Conservation (phyloP, 2,329 filamentous ascomycete species). For the Cryphonectria nitschkei region DNA sequence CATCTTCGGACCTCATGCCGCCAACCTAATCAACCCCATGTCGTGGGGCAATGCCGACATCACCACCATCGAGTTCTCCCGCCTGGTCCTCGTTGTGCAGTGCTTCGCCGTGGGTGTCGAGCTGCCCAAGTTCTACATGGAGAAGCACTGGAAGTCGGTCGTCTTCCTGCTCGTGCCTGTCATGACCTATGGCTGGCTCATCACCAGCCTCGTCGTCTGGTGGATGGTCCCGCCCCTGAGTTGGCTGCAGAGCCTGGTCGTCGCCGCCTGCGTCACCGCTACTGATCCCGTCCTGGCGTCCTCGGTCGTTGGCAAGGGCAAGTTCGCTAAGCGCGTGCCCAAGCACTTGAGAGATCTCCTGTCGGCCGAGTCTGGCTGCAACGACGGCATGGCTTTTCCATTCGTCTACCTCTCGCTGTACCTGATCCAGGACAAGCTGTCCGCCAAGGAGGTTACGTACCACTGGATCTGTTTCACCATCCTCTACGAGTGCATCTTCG, state of each 20-base stretch:
- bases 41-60: slow-evolving; percentile 85
- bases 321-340: slow-evolving; percentile 95
- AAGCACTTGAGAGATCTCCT: slow-evolving; percentile 96
- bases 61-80: slow-evolving; percentile 85
- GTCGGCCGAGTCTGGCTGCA: slow-evolving; percentile 96
- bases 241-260: slow-evolving; percentile 87
- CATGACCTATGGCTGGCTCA: slow-evolving; percentile 95
- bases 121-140: slow-evolving; percentile 94
- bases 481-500: slow-evolving; percentile 94
- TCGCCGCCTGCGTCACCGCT: slow-evolving; percentile 92
- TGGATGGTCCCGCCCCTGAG: slow-evolving; percentile 78
- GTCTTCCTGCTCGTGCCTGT: slow-evolving; percentile 86
- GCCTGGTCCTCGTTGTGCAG: slow-evolving; percentile 87
- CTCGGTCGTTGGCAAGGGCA: slow-evolving; percentile 97
- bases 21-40: slow-evolving; percentile 75
- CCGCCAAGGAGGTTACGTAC: slow-evolving; percentile 70
- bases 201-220: slow-evolving; percentile 94
- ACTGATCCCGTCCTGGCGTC: slow-evolving; percentile 97
- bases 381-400: slow-evolving; percentile 99
- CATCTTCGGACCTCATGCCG: slow-evolving; percentile 85
- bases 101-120: slow-evolving; percentile 92
- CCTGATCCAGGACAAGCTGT: slow-evolving; percentile 77
- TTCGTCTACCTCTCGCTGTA: slow-evolving; percentile 95
- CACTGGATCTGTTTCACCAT: slow-evolving; percentile 91
- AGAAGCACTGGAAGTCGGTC: slow-evolving; percentile 94